Conservation (phyloP, 257 asterid species). For the Gentiana macrophylla region DNA sequence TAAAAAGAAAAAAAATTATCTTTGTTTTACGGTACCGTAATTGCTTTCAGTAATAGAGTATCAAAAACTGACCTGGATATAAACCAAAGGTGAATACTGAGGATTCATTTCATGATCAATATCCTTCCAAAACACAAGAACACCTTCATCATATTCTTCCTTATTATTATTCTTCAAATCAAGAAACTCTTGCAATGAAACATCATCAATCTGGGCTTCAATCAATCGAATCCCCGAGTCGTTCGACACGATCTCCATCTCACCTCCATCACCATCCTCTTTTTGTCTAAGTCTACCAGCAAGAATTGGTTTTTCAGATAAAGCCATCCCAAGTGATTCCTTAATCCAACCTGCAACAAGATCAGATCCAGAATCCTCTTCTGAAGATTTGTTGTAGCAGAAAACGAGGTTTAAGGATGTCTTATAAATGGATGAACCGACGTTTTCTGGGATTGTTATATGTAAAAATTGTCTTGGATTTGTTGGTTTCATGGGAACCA, state of each 20-base stretch:
- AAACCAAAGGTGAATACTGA: constrained; percentile 53
- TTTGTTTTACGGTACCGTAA: no score
- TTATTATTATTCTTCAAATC: constrained; percentile 20
- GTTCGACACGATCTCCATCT: constrained; percentile 35
- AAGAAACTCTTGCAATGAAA: constrained; percentile 33
- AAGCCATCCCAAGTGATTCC: constrained; percentile 48
- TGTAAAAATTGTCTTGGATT: constrained; percentile 27
- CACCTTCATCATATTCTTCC: constrained; percentile 22
- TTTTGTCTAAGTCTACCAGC: constrained; percentile 52
- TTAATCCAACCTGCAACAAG: constrained; percentile 41
- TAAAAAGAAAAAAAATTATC: no score
- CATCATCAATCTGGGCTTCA: constrained; percentile 25
- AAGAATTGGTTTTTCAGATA: constrained; percentile 40
- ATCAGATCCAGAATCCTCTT: constrained; percentile 37
- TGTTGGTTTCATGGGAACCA: constrained; percentile 44
- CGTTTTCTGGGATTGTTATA: constrained; percentile 13
- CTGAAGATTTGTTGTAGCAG: constrained; percentile 27
- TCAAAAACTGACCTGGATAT: constrained; percentile 45
- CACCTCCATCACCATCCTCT: constrained; percentile 7
- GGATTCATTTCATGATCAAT: constrained; percentile 26
- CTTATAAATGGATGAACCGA: constrained; percentile 13
- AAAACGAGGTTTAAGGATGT: constrained; percentile 30
- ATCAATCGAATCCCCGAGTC: constrained; percentile 55
- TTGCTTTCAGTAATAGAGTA: no score
- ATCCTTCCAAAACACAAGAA: constrained; percentile 62